A percentile compares a stretch with the other conserved stretches of the same genome.
These are phyloP conservation scores for Hyaloperonospora arabidopsidis DNA, from an alignment of 352 stramenopile species.

Conservation along the genomic window DNA sequence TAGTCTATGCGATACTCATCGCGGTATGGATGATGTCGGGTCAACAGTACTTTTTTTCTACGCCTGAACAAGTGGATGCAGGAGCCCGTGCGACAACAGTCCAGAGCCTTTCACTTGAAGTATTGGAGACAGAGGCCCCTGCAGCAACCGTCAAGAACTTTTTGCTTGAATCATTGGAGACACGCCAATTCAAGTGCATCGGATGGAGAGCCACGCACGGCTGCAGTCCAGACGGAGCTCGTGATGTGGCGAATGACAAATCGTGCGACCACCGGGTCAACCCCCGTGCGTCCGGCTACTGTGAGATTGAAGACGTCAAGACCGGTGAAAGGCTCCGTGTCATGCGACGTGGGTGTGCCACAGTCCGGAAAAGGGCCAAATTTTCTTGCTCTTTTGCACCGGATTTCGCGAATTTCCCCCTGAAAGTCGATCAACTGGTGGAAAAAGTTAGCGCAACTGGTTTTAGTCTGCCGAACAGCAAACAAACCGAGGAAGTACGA, in stretches of 20 bases:
- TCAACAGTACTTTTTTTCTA: too few relatives aligned
- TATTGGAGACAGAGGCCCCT: too few relatives aligned
- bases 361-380: constrained; percentile 11
- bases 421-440: constrained; percentile 1
- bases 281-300: constrained; percentile 32
- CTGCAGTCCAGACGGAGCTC: constrained; percentile 12
- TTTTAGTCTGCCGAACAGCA: constrained; percentile 13
- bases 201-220: constrained; percentile 11
- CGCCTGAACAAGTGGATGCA: too few relatives aligned
- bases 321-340: constrained; percentile 21
- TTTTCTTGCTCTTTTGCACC: constrained; percentile 32
- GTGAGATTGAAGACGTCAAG: constrained; percentile 19
- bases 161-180: too few relatives aligned
- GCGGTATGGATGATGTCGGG: too few relatives aligned
- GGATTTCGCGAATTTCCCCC: constrained; percentile 29
- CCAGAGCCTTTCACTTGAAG: too few relatives aligned
- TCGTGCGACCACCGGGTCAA: constrained; percentile 15
- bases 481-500: background rate
- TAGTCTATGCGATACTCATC: too few relatives aligned
- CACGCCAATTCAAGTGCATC: constrained; percentile 3
- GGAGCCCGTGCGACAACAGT: too few relatives aligned
- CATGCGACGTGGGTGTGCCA: constrained; percentile 28
- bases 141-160: too few relatives aligned
- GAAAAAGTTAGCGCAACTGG: constrained; percentile 6
- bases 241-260: constrained; percentile 5